A percentile compares a stretch with the other conserved stretches of the same genome.
These are phyloP conservation scores for Kodamaea anthophila DNA, from an alignment of 1,139 yeast species.

Conservation along the genomic window DNA sequence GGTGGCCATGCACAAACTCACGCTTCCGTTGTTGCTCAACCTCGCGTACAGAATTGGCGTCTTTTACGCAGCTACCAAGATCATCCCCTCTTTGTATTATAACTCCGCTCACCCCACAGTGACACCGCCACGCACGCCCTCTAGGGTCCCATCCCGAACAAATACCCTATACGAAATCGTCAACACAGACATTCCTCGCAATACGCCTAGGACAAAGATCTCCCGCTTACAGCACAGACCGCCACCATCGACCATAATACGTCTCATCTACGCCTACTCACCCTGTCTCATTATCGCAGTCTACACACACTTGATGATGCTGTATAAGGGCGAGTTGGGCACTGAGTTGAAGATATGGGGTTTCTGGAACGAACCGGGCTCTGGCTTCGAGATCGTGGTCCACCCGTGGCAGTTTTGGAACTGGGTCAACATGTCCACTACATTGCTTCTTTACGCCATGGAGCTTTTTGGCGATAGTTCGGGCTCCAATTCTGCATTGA, in stretches of 20 bases:
- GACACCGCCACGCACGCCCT: constrained; percentile 18
- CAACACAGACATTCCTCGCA: constrained; percentile 2
- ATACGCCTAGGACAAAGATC: constrained; percentile 1
- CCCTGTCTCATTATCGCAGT: constrained; percentile 93
- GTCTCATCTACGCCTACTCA: constrained; percentile 74
- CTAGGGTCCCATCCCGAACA: constrained; percentile 32
- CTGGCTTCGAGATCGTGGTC: constrained; percentile 32
- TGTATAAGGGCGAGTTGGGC: constrained; percentile 73
- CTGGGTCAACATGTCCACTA: constrained; percentile 84
- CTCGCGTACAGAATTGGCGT: constrained; percentile 81
- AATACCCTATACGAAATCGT: constrained; percentile 1
- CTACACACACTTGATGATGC: constrained; percentile 88
- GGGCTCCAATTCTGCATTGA: constrained; percentile 21
- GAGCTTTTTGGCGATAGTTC: constrained; percentile 52
- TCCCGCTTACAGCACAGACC: constrained; percentile 10
- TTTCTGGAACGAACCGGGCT: constrained; percentile 29
- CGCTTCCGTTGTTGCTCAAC: constrained; percentile 76
- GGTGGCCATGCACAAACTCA: constrained; percentile 67
- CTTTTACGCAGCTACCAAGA: constrained; percentile 88
- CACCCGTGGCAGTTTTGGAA: constrained; percentile 95
- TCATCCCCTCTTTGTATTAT: constrained; percentile 70
- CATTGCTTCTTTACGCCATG: constrained; percentile 70
- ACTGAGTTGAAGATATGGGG: constrained; percentile 57
- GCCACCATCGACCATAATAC: constrained; percentile 44
- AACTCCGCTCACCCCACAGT: constrained; percentile 26